A percentile compares a stretch with the other conserved stretches of the same genome.
phyloP scores from a whole-genome alignment of 257 asterid species.

The Solanum chilense region DNA sequence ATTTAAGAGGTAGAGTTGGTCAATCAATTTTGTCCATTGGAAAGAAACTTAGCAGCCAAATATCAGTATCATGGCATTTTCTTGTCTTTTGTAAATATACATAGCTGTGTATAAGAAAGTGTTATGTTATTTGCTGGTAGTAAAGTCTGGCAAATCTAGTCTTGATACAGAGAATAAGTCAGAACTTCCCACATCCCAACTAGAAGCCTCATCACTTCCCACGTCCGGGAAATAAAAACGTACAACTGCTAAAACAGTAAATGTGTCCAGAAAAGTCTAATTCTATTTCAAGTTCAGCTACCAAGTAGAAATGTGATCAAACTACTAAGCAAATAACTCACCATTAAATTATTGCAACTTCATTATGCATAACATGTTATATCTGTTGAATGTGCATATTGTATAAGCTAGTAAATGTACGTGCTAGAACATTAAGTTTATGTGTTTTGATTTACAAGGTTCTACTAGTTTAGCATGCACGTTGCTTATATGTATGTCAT shows the following conservation, averaged over 20 bases:
- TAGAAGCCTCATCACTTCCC: background rate
- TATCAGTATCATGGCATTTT: no score
- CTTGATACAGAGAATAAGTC: background rate
- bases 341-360: background rate
- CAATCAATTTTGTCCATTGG: background rate
- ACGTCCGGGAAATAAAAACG: background rate
- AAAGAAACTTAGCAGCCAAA: background rate
- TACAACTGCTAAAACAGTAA: background rate
- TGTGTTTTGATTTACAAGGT: background rate
- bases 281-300: background rate
- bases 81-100: no score
- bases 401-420: background rate
- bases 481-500: background rate
- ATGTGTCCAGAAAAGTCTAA: background rate
- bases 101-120: background rate
- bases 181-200: background rate
- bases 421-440: background rate
- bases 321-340: background rate
- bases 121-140: background rate
- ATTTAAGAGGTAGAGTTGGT: background rate
- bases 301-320: background rate
- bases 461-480: background rate
- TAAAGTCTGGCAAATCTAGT: background rate
- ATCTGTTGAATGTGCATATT: background rate
- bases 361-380: background rate